Conservation (phyloP, 1,139 yeast genomes). For the Geotrichum klebahnii region DNA sequence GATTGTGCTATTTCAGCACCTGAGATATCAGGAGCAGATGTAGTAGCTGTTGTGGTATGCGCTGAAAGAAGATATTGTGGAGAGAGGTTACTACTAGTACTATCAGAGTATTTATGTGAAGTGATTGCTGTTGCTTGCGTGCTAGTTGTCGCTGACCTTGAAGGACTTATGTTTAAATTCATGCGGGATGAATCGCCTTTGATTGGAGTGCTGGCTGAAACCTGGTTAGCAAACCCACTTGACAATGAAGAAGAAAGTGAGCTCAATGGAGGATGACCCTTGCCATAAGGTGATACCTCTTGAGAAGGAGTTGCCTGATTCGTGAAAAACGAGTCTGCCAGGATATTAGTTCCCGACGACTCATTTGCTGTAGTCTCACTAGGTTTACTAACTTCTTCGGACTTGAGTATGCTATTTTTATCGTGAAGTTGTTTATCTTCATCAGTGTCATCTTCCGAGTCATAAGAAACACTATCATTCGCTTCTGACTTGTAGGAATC, state of each 20-base stretch:
- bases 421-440: constrained; percentile 4
- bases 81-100: not conserved
- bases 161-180: not conserved
- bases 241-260: constrained; percentile 10
- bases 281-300: not conserved
- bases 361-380: not conserved
- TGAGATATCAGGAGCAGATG: not conserved
- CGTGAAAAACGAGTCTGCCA: constrained; percentile 1
- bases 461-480: constrained; percentile 7
- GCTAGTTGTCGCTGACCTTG: constrained; percentile 2
- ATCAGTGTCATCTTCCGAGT: constrained; percentile 5
- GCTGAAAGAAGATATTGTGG: not conserved
- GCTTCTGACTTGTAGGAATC: not conserved
- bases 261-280: not conserved
- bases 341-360: not conserved
- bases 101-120: not conserved
- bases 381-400: not conserved
- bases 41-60: not conserved
- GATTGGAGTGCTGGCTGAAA: constrained; percentile 10
- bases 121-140: not conserved
- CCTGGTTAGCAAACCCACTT: constrained; percentile 13
- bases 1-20: not conserved
- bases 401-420: not conserved
- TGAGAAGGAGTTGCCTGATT: not conserved
- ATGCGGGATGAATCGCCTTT: not conserved